phyloP scores from a whole-genome alignment of 2,329 filamentous ascomycete genomes.

The Sporothrix protearum region DNA sequence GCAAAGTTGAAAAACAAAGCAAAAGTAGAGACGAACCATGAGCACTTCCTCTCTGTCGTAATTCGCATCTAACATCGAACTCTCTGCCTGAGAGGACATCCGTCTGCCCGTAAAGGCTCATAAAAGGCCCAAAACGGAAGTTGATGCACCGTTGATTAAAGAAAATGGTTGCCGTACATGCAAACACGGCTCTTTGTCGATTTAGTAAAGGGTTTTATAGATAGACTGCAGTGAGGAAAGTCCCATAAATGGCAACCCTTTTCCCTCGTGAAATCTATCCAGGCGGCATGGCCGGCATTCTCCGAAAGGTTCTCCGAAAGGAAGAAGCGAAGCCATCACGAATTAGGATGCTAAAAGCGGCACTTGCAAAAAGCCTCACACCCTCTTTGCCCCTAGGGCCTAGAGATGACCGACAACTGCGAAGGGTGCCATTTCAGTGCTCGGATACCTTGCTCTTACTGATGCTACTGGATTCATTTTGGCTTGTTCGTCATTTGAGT shows the following conservation, averaged over 20 bases:
- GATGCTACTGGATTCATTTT: background rate
- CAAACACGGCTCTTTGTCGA: background rate
- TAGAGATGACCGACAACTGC: background rate
- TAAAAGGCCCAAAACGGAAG: background rate
- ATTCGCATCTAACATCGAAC: background rate
- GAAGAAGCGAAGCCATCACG: background rate
- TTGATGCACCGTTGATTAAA: background rate
- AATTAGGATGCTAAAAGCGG: background rate
- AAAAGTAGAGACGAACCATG: background rate
- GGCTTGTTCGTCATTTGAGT: background rate
- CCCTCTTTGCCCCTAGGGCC: background rate
- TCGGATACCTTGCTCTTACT: background rate
- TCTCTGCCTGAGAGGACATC: background rate
- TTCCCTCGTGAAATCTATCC: background rate
- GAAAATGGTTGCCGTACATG: background rate
- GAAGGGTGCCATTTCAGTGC: background rate
- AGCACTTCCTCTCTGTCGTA: background rate
- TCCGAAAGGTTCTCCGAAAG: constrained; percentile 13
- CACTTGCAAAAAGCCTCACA: constrained; percentile 4
- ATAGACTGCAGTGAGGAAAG: background rate
- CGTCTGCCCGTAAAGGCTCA: background rate
- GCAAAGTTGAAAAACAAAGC: background rate
- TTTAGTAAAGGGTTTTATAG: background rate
- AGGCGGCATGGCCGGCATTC: background rate
- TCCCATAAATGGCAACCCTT: background rate